Evolutionary conservation across 2,329 filamentous ascomycete genomes (phyloP), one percentile per base, ranked within the genome.

Genomic region (Setomelanomma holmii): DNA sequence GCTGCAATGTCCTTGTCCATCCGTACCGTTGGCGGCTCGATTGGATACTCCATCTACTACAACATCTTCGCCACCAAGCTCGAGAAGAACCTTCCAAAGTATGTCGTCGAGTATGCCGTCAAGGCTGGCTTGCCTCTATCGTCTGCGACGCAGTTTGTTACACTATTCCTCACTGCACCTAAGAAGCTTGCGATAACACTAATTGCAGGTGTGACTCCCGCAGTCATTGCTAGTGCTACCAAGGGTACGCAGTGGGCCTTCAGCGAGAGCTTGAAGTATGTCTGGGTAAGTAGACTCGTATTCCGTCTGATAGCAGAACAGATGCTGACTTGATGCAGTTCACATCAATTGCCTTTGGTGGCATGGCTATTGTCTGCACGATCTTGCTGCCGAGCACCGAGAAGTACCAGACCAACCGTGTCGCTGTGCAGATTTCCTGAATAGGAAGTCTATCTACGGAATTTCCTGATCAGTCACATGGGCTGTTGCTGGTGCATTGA

Each of bases 1-100:
- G 68, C 78, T 64, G 47, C 77, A 58, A 5, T 79, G 19, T 75
- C 80, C 23, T 78, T 79, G 10, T 78, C 75, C 17, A 79, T 81
- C 49, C 76, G 80, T 23, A 76, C 75, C 4, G 70, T 73, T 21
- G 72, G 69, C n/a, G 71, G 72, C 12, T 66, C 66, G 7, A 71
- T 75, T n/a, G 71, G 70, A 21, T 69, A 71, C 36, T 69, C 68
- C 3, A 68, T 74, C 48, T 75, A 73, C 59, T 70, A 70, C 54
- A 72, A 71, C 40, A 60, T 74, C 45, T 71, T 73, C 35, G 66
- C 63, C n/a, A 69, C 56, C 11, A 72, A 71, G 21, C 58, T 70
- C 10, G 49, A 52, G 4, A 40, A 58, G 19, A 64, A 67, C 5
- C 50, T 73, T 1, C 69, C 70, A 0, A 50, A 44, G 5, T 66